These are phyloP conservation scores for Thelonectria blattea DNA, from an alignment of 2,329 filamentous ascomycete species.

Conservation along the genomic window DNA sequence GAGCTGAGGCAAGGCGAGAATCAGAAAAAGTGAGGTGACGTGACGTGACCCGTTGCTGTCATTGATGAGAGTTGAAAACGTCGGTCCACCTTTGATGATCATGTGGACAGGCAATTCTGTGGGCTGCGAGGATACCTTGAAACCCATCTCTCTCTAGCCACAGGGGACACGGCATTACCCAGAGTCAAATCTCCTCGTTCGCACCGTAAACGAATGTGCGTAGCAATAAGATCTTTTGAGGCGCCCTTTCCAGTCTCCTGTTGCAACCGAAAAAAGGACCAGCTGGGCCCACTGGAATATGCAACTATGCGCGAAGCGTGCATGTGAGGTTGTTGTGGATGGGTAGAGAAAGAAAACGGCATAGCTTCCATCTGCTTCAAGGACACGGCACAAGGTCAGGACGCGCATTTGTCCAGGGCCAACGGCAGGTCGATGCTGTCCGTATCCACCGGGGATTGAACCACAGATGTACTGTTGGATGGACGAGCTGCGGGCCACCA, in stretches of 20 bases:
- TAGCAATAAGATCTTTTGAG: conserved; percentile 11
- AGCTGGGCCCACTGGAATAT: conserved; percentile 8
- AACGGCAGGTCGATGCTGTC: conserved; percentile 30
- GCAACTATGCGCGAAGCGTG: conserved; percentile 7
- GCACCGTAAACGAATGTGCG: no score
- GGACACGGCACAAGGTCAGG: conserved; percentile 26
- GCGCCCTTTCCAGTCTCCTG: background rate
- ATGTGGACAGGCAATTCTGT: conserved; percentile 19
- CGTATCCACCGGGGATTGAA: conserved; percentile 28
- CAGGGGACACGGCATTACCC: background rate
- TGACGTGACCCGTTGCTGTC: conserved; percentile 27
- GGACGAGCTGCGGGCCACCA: conserved; percentile 12
- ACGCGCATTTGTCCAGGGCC: conserved; percentile 29
- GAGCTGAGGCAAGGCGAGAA: conserved; percentile 23
- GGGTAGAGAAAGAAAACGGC: background rate
- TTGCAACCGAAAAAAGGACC: background rate
- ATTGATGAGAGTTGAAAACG: conserved; percentile 24
- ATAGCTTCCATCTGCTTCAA: conserved; percentile 15
- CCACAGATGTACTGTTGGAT: conserved; percentile 20
- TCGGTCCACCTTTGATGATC: conserved; percentile 28
- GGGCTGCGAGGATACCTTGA: conserved; percentile 12
- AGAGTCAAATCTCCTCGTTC: no score
- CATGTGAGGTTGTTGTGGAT: conserved; percentile 19
- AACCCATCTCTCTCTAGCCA: background rate
- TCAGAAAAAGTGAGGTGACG: conserved; percentile 27